Conservation (phyloP, 2,329 filamentous ascomycete species). For the Blastomyces percursus region DNA sequence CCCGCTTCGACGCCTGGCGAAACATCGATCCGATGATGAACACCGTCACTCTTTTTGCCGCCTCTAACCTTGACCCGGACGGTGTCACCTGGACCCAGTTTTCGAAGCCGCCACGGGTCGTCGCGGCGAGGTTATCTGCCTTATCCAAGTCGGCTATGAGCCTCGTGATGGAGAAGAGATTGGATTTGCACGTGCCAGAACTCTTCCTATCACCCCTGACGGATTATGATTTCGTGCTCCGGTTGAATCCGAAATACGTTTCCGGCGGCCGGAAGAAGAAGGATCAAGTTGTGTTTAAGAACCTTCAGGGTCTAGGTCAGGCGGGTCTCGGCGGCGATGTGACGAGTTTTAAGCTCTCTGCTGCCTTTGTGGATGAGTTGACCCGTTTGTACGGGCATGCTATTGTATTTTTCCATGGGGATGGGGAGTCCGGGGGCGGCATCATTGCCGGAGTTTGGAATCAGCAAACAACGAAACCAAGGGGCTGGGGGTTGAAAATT, state of each 20-base stretch:
- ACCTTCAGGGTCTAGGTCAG: slow-evolving; percentile 50
- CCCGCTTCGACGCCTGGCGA: slow-evolving; percentile 71
- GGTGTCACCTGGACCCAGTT: slow-evolving; percentile 72
- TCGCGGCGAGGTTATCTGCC: slow-evolving; percentile 70
- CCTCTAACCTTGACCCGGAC: slow-evolving; percentile 64
- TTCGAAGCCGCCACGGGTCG: slow-evolving; percentile 61
- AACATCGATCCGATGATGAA: slow-evolving; percentile 85
- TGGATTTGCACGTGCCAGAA: slow-evolving; percentile 43
- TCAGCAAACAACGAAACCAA: slow-evolving; percentile 33
- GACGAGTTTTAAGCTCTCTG: slow-evolving; percentile 50
- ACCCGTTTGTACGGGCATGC: slow-evolving; percentile 54
- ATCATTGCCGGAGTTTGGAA: slow-evolving; percentile 57
- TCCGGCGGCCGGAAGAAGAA: slow-evolving; percentile 24
- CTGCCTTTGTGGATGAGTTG: slow-evolving; percentile 57
- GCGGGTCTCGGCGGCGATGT: slow-evolving; percentile 31
- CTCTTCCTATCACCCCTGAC: slow-evolving; percentile 62
- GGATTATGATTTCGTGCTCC: slow-evolving; percentile 81
- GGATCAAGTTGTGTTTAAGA: slow-evolving; percentile 55
- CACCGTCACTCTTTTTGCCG: slow-evolving; percentile 66
- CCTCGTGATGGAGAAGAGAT: slow-evolving; percentile 44
- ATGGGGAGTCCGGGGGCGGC: slow-evolving; percentile 35
- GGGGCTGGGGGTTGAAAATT: slow-evolving; percentile 28
- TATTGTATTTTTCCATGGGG: slow-evolving; percentile 70
- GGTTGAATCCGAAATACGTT: slow-evolving; percentile 49
- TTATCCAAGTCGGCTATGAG: slow-evolving; percentile 67